These are phyloP conservation scores for Sisymbrium irio DNA, from an alignment of 345 rosid species.

Conservation along the genomic window DNA sequence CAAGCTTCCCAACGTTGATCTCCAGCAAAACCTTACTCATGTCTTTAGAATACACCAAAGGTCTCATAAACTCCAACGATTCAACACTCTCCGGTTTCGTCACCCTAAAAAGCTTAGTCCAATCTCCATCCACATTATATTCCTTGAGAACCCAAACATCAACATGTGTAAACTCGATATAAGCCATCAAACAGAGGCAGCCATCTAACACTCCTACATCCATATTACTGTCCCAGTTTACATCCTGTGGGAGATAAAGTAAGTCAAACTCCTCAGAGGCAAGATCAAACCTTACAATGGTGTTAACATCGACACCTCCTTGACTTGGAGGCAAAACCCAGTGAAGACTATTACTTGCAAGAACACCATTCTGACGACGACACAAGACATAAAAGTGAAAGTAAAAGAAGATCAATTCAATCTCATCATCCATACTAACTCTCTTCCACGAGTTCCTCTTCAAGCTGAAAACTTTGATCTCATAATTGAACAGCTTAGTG, in stretches of 20 bases:
- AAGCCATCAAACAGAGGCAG: conserved; percentile 33
- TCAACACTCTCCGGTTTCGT: conserved; percentile 4
- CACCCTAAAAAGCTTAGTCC: conserved; percentile 42
- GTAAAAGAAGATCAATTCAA: too few species aligned
- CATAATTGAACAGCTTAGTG: not conserved
- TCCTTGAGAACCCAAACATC: conserved; percentile 57
- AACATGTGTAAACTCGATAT: conserved; percentile 7
- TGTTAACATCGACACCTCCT: not conserved
- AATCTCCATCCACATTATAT: conserved; percentile 36
- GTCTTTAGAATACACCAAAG: conserved; percentile 38
- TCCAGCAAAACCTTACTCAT: conserved; percentile 42
- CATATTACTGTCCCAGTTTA: too few species aligned
- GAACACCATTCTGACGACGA: conserved; percentile 34
- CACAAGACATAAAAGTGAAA: too few species aligned
- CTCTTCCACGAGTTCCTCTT: conserved; percentile 37
- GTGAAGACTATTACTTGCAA: conserved; percentile 43
- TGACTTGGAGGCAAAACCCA: conserved; percentile 38
- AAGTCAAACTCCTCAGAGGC: conserved; percentile 29
- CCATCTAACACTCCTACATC: conserved; percentile 44
- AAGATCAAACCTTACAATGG: conserved; percentile 43
- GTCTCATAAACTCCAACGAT: conserved; percentile 30
- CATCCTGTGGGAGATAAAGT: conserved; percentile 34
- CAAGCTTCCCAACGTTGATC: conserved; percentile 34
- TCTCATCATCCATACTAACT: conserved; percentile 14
- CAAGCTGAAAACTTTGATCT: conserved; percentile 39